Base-by-base conservation (phyloP, 2,329 filamentous ascomycete species). In the Aspergillus jensenii region DNA sequence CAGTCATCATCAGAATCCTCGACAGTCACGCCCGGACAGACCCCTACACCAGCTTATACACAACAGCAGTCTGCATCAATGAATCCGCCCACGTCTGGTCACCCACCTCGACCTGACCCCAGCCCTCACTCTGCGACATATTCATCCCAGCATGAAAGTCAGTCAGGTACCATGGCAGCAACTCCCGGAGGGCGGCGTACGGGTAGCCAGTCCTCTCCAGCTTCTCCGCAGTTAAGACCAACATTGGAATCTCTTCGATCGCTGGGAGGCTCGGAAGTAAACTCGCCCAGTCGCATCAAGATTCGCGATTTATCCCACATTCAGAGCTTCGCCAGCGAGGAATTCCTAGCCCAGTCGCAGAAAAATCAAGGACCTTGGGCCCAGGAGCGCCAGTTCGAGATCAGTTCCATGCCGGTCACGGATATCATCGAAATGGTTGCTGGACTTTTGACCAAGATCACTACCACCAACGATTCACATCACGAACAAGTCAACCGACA, bases 401-500 rank as follows among this genome's bases (percentile, higher is more conserved):
- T 99, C 67, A 97, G 93, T 77, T 90, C 87, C 53, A 98, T 99
- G 93, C 95, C 95, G 52, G 96, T 98, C 55, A 87, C 89, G 64
- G 93, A 99, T 71, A 91, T 99, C 66, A 99, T 99, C 71, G 93
- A 98, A 76, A 98, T 99, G 95, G 95, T 99, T 4, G 95, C 95
- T 4, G 95, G 93, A 6, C 83, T 99, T 23, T 81, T 99, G 61
- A 96, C 93, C 56, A 98, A 98, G 75, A 99, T 99, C 67, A 98
- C 95, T 6, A 91, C 91, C 3, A 97, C 93, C 57, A 99, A 99
- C 72, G 95, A 99, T 72, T 80, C 89, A 52, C 93, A 98, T 73
- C 93, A 98, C 75, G 91, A 97, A 72, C 90, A 93, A 62, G 77
- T 96, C 64, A 91, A 97, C 75, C 86, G 91, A 56, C 84, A 87